These are phyloP conservation scores for Cardamine resedifolia DNA, from an alignment of 345 rosid species.

Conservation along the genomic window DNA sequence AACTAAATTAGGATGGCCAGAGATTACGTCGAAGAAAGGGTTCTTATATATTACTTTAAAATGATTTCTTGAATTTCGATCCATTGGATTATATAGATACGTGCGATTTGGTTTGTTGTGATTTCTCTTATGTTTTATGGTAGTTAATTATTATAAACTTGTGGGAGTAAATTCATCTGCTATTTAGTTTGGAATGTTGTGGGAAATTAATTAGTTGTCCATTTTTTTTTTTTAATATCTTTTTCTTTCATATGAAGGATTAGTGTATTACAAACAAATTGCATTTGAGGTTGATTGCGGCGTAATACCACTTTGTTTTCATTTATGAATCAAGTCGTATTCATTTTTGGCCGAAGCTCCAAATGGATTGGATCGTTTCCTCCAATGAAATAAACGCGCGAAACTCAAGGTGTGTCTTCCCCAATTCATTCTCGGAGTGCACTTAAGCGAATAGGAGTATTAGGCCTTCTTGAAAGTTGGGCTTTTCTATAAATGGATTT, in stretches of 20 bases:
- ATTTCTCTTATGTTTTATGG: not conserved
- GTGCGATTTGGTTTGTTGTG: constrained; percentile 30
- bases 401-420: not conserved
- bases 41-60: constrained; percentile 5
- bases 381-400: too few relatives aligned
- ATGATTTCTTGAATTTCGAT: constrained; percentile 32
- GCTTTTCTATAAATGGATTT: not conserved
- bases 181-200: constrained; percentile 7
- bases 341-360: not conserved
- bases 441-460: not conserved
- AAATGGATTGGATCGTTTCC: too few relatives aligned
- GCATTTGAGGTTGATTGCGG: not conserved
- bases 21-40: constrained; percentile 36
- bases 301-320: not conserved
- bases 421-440: not conserved
- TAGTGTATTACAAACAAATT: not conserved
- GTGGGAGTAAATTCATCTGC: not conserved
- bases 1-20: constrained; percentile 24
- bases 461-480: not conserved
- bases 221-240: too few relatives aligned
- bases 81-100: constrained; percentile 29
- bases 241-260: not conserved
- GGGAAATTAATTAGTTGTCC: not conserved
- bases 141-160: not conserved
- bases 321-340: not conserved